Evolutionary conservation across 257 asterid genomes (phyloP).

Genomic region (Solanum etuberosum): DNA sequence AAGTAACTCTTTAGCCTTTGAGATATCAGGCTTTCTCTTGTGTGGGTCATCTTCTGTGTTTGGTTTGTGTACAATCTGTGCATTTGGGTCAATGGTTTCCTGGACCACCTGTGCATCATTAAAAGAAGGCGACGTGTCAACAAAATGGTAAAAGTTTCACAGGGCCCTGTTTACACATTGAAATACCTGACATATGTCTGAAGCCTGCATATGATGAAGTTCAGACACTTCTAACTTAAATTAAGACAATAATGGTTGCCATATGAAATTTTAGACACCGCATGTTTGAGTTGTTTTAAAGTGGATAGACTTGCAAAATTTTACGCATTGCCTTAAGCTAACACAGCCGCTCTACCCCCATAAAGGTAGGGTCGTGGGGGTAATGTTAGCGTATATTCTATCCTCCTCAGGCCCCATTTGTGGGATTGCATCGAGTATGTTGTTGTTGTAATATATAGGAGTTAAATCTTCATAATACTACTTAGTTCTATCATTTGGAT

Average conservation of each 20-base stretch:
- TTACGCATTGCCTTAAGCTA: not conserved
- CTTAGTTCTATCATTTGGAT: not conserved
- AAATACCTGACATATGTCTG: not conserved
- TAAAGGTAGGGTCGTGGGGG: no score
- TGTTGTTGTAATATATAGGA: no score
- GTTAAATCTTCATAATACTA: no score
- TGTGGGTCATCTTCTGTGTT: constrained; percentile 97
- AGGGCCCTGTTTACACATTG: not conserved
- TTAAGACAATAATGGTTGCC: not conserved
- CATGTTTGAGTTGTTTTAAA: not conserved
- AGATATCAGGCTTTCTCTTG: constrained; percentile 91
- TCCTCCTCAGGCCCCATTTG: no score
- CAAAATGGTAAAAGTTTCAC: not conserved
- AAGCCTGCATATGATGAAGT: not conserved
- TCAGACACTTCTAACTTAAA: not conserved
- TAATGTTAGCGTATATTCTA: no score
- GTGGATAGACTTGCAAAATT: not conserved
- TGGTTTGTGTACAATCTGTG: constrained; percentile 71
- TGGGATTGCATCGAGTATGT: no score
- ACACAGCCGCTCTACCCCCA: no score
- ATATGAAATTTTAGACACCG: not conserved
- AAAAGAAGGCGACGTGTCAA: not conserved
- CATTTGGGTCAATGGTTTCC: constrained; percentile 88
- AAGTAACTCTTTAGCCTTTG: constrained; percentile 72
- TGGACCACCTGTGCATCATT: constrained; percentile 60